These are phyloP conservation scores for Umbelopsis sp. DNA, from an alignment of 371 early-diverging fungal genomes.

Conservation along the genomic window DNA sequence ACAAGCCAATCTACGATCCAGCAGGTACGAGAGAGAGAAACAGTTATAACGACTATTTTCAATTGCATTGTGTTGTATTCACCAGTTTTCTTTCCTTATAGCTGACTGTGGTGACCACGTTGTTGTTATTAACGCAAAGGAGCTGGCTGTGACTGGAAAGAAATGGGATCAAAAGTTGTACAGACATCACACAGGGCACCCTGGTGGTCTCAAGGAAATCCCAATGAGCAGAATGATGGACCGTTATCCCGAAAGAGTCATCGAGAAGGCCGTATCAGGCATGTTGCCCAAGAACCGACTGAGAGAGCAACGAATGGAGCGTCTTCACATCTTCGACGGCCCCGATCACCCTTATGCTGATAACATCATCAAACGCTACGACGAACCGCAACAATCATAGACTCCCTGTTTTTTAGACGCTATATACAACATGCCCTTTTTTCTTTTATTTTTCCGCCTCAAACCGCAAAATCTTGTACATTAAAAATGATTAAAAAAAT, in stretches of 20 bases:
- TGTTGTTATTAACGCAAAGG: conserved; percentile 93
- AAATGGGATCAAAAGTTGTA: conserved; percentile 91
- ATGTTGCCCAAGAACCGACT: conserved; percentile 96
- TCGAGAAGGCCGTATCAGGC: conserved; percentile 93
- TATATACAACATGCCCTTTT: neutral
- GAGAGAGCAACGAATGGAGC: conserved; percentile 76
- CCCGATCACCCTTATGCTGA: conserved; percentile 88
- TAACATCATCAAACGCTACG: conserved; percentile 88
- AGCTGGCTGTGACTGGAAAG: conserved; percentile 83
- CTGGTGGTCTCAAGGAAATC: conserved; percentile 90
- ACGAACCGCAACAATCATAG: conserved; percentile 47
- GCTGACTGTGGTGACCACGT: conserved; percentile 98
- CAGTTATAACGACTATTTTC: too few species aligned
- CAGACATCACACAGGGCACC: conserved; percentile 87
- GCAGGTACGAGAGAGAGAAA: conserved; percentile 57
- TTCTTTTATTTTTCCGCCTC: neutral
- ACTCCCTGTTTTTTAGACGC: neutral
- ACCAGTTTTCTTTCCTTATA: conserved; percentile 30
- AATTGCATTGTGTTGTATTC: neutral
- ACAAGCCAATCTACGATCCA: conserved; percentile 95
- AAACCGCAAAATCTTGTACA: conserved; percentile 1
- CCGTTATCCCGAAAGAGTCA: conserved; percentile 81
- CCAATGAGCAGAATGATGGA: conserved; percentile 75
- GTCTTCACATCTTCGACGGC: conserved; percentile 89
- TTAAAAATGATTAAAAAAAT: neutral